Evolutionary conservation across 1,139 yeast genomes (phyloP), one percentile per base, ranked within the genome.

Genomic region (Blastobotrys raffinosifermentans): DNA sequence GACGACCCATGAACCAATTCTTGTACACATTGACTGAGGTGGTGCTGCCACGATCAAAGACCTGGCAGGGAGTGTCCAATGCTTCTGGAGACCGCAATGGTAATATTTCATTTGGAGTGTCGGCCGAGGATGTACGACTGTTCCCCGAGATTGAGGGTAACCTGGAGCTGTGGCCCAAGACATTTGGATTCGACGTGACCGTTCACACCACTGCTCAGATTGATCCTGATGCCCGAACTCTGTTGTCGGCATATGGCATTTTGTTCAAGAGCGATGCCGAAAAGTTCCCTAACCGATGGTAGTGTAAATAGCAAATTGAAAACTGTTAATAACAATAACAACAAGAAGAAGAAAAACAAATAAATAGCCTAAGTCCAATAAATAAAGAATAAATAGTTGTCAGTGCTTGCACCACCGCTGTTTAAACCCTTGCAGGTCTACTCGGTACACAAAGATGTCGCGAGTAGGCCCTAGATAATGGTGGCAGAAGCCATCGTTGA

Each of bases 121-220:
- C 74, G 33, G 75, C 86, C 2, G 86, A 81, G 41, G 87, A 85
- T 53, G 77, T 84, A 40, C 76, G 77, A 54, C 73, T 71, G 53
- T 93, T 93, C 72, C 98, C 99, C 2, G 98, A 93, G 63, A 77
- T 93, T 46, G 96, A 89, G 58, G 76, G 80, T 42, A 87, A 82
- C 64, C 91, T 82, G 60, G 98, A 89, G 60, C 69, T 83, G 51
- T 91, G 91, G 82, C 93, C 95, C 31, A 75, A 72, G 51, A 76
- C 89, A 37, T 85, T 79, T 59, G 97, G 96, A 44, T 73, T 91
- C 68, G 83, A 87, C 57, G 72, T 91, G 41, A 84, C 89, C 30
- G 68, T 91, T 50, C 85, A 83, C 58, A 91, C 98, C 20, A 67
- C 85, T 33, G 96, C 97, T 7, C 87, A 86, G 63, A 80, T 87